A percentile compares a stretch with the other conserved stretches of the same genome.
phyloP scores from a whole-genome alignment of 768 basidiomycete species.

The Tulasnella sp. region DNA sequence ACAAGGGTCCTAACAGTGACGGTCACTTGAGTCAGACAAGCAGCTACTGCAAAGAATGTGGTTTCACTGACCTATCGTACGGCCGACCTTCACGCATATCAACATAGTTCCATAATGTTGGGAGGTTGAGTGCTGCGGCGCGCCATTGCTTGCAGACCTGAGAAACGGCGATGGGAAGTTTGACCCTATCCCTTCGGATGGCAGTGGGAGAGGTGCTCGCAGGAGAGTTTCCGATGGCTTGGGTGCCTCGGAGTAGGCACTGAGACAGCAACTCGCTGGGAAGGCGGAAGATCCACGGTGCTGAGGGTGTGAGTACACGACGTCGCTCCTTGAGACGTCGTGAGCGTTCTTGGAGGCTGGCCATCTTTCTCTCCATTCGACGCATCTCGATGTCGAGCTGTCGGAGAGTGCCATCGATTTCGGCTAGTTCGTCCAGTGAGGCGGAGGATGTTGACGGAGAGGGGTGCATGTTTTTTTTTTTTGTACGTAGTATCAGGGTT shows the following conservation, averaged over 20 bases:
- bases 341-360: neutral
- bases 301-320: constrained; percentile 2
- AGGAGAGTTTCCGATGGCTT: neutral
- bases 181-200: constrained; percentile 1
- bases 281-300: constrained; percentile 10
- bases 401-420: constrained; percentile 6
- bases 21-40: no score
- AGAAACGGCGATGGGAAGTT: constrained; percentile 7
- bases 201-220: neutral
- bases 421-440: constrained; percentile 7
- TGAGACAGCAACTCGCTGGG: constrained; percentile 11
- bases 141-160: constrained; percentile 13
- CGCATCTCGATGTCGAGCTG: constrained; percentile 9
- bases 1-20: constrained; percentile 4
- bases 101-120: constrained; percentile 11
- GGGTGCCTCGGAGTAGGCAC: neutral
- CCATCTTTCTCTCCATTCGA: constrained; percentile 7
- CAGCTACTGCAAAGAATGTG: no score
- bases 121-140: neutral
- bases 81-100: constrained; percentile 11
- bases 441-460: neutral
- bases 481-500: neutral
- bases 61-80: no score
- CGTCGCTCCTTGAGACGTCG: neutral
- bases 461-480: neutral